Evolutionary conservation across 306 rosid genomes (phyloP).

Genomic region (Sesbania bispinosa): DNA sequence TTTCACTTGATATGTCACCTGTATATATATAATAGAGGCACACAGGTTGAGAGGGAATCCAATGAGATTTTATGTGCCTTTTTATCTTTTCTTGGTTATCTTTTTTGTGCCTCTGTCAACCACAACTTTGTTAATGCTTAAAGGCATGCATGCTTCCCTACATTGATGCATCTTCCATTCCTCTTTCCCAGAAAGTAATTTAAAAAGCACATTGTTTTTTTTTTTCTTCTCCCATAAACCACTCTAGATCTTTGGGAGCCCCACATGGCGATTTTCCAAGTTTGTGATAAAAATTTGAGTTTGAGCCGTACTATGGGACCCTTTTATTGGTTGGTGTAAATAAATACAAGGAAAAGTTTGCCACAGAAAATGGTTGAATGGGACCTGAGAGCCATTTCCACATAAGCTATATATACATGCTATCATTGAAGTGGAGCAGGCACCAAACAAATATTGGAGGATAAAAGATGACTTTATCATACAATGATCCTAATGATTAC

Average conservation of each 20-base stretch:
- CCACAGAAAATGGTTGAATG: conserved; percentile 22
- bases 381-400: conserved; percentile 22
- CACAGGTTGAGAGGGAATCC: conserved; percentile 37
- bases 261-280: conserved; percentile 22
- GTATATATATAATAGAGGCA: not conserved
- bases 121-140: conserved; percentile 40
- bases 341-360: conserved; percentile 22
- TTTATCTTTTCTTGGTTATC: not conserved
- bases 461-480: not conserved
- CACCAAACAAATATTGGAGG: conserved; percentile 3
- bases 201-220: not conserved
- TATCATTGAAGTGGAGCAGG: conserved; percentile 29
- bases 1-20: too few relatives aligned
- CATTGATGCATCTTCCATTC: conserved; percentile 32
- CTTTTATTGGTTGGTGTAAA: conserved; percentile 26
- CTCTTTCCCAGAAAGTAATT: conserved; percentile 15
- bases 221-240: conserved; percentile 5
- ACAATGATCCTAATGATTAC: not conserved
- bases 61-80: conserved; percentile 26
- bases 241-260: conserved; percentile 21
- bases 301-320: not conserved
- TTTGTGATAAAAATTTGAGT: conserved; percentile 1
- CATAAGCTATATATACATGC: not conserved
- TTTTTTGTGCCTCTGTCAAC: conserved; percentile 11
- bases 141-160: conserved; percentile 38